phyloP scores from a whole-genome alignment of 768 basidiomycete genomes.

The Termitomyces sp. region DNA sequence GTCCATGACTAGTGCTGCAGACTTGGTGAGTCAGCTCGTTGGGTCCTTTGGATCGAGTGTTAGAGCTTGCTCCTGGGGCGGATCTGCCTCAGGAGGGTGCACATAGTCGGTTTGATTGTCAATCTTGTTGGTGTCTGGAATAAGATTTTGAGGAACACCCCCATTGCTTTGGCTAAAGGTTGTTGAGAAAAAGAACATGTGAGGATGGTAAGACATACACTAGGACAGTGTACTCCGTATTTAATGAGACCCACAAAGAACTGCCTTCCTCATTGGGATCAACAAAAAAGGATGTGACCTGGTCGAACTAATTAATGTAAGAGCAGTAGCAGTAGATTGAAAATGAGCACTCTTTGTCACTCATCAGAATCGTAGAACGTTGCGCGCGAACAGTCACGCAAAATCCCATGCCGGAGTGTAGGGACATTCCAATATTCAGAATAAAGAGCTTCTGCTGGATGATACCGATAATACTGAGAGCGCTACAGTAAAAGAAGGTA shows the following conservation, averaged over 20 bases:
- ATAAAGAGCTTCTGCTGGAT: background rate
- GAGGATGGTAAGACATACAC: background rate
- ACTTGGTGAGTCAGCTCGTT: background rate
- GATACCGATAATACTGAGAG: background rate
- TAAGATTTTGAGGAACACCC: background rate
- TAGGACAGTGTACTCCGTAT: background rate
- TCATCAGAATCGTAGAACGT: background rate
- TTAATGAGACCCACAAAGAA: background rate
- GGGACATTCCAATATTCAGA: background rate
- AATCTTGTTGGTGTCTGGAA: background rate
- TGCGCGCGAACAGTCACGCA: background rate
- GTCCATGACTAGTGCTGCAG: background rate
- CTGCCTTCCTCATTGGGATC: background rate
- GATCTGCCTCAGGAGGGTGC: background rate
- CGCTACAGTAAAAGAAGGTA: background rate
- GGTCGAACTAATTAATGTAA: background rate
- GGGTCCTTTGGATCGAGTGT: background rate
- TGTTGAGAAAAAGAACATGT: background rate
- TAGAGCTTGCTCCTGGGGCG: background rate
- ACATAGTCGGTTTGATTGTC: background rate
- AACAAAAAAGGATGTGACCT: background rate
- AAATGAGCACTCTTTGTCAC: background rate
- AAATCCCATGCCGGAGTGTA: background rate
- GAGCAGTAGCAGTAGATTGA: background rate
- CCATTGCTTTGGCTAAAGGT: background rate